Percentiles rank a stretch among this genome's conserved stretches.
These are phyloP conservation scores for Sindora glabra DNA, from an alignment of 306 rosid species.

Conservation along the genomic window DNA sequence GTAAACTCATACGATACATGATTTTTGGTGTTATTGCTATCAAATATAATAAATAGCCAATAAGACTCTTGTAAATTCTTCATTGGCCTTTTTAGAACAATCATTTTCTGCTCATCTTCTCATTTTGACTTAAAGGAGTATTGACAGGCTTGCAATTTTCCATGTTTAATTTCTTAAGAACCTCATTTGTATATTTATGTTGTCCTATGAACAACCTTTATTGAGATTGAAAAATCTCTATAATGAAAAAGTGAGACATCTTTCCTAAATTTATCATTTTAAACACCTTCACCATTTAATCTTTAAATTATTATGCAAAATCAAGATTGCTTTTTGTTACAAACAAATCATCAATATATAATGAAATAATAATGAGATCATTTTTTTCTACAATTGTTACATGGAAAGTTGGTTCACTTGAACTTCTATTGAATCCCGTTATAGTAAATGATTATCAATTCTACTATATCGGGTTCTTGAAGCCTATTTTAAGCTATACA, in stretches of 20 bases:
- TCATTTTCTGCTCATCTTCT: background rate
- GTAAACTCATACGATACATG: background rate
- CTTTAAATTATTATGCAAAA: background rate
- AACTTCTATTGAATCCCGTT: too few species aligned
- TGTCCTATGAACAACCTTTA: background rate
- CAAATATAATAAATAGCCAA: background rate
- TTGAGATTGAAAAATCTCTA: background rate
- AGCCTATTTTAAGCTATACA: background rate
- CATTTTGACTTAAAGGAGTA: background rate
- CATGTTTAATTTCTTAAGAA: background rate
- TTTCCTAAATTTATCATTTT: background rate
- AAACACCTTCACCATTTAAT: background rate
- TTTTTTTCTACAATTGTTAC: background rate
- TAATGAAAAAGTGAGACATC: background rate
- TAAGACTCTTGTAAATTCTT: background rate
- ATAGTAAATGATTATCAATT: background rate
- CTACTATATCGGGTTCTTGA: background rate
- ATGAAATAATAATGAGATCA: background rate
- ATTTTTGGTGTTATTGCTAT: background rate
- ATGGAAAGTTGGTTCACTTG: background rate
- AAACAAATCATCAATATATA: too few species aligned
- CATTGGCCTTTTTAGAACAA: background rate
- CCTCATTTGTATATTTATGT: background rate
- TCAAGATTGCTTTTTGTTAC: background rate
- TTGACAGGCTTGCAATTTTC: background rate